phyloP scores from a whole-genome alignment of 1,139 yeast species.

The Zygosaccharomyces sapae region DNA sequence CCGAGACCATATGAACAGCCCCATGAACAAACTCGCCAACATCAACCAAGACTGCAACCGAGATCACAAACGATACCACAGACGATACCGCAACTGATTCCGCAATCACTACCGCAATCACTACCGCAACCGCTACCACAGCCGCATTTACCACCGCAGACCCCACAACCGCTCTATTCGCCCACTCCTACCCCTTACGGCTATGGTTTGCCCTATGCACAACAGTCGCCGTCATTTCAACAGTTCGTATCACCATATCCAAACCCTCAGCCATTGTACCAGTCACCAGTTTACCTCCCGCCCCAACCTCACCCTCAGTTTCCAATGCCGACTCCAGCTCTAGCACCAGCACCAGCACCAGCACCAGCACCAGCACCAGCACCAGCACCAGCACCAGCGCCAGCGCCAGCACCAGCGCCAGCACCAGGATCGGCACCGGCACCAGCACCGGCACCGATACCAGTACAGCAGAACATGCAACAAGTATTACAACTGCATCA shows the following conservation, averaged over 20 bases:
- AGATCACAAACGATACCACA: too few relatives aligned
- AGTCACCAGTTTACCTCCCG: constrained; percentile 9
- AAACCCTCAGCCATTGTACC: constrained; percentile 5
- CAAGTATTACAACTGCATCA: constrained; percentile 21
- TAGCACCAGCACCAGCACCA: too few relatives aligned
- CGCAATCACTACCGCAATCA: constrained; percentile 8
- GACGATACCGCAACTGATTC: constrained; percentile 9
- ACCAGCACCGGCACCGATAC: constrained; percentile 1
- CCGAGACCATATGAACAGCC: too few relatives aligned
- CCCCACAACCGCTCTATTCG: background rate
- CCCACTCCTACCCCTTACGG: constrained; percentile 4
- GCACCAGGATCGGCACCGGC: too few relatives aligned
- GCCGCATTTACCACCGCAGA: background rate
- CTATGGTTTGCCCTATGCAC: constrained; percentile 4
- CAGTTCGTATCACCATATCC: constrained; percentile 3
- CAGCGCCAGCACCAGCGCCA: background rate
- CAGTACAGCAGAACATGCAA: constrained; percentile 20
- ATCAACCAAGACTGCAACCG: constrained; percentile 1
- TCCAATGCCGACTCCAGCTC: constrained; percentile 11
- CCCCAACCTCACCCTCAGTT: constrained; percentile 12
- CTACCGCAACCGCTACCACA: constrained; percentile 8
- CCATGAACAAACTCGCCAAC: too few relatives aligned
- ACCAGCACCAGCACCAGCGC: background rate
- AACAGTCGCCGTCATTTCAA: background rate
- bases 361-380: background rate